Evolutionary conservation across 2,329 filamentous ascomycete species (phyloP), one percentile per base, ranked within the genome.

Genomic region (Ophiocordyceps camponoti-leonardi): DNA sequence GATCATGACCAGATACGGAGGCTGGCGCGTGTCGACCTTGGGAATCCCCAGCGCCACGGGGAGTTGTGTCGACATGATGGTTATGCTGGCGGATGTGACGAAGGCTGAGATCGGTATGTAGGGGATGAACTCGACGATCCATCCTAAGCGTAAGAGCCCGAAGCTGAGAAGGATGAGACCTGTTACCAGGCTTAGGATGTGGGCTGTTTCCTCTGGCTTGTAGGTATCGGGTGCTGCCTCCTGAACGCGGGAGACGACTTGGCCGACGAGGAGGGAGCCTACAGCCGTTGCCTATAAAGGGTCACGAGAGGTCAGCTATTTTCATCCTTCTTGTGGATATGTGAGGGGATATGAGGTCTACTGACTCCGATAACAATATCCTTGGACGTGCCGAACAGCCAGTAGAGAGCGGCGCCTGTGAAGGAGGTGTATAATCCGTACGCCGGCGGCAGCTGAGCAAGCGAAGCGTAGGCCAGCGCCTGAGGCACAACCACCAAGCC

Each of bases 351-450:
- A 14, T 1, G 13, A 4, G 16, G 35, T 18, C 10, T 18, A 52
- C 65, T 37, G 59, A 69, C 67, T 23, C 83, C 83, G 47, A 88
- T 87, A 11, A 83, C 86, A 57, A 90, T 87, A 58, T 90, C 84
- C 56, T 87, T 88, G 8, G 84, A 88, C 0, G 83, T 88, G 33
- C 82, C 84, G 56, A 88, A 88, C 47, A 86, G 74, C 83, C 83
- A 88, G 63, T 90, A 90, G 45, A 86, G 69, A 45, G 86, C 63
- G 30, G 85, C 82, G 44, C 84, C 84, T 60, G 86, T 83, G 56
- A 90, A 90, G 0, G 83, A 87, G 0, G 84, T 85, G 62, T 90
- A 90, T 0, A 90, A 67, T 33, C 84, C 84, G 54, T 75, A 88
- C 52, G 86, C 72, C 3, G 78, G 71, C 0, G 71, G 68, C 16